Evolutionary conservation across 345 rosid species (phyloP).

Genomic region (Arabis hirsuta): DNA sequence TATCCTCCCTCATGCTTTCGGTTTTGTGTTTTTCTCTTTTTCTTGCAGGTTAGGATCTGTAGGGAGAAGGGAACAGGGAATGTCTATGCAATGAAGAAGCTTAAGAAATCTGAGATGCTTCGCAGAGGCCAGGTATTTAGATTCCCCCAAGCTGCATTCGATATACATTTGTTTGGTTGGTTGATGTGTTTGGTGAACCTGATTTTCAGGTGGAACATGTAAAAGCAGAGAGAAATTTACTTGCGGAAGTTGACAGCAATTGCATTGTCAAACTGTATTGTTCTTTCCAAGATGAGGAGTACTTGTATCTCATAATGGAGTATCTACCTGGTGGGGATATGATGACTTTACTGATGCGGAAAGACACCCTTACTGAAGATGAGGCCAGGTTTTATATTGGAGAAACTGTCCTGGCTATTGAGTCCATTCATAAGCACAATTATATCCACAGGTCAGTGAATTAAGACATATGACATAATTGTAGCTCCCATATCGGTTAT

Average conservation of each 20-base stretch:
- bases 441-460: constrained; percentile 87
- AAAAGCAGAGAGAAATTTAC: constrained; percentile 96
- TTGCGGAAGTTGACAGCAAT: constrained; percentile 98
- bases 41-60: constrained; percentile 78
- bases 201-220: constrained; percentile 91
- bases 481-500: not conserved
- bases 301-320: constrained; percentile 92
- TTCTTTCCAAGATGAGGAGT: constrained; percentile 98
- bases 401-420: constrained; percentile 95
- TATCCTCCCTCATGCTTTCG: not conserved
- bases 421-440: constrained; percentile 94
- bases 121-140: constrained; percentile 88
- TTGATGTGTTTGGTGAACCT: constrained; percentile 34
- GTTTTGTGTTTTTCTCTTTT: constrained; percentile 24
- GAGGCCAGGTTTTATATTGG: constrained; percentile 97
- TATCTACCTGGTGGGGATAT: constrained; percentile 99
- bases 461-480: constrained; percentile 6
- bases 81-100: constrained; percentile 99
- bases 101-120: constrained; percentile 97
- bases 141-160: not conserved
- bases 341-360: constrained; percentile 99
- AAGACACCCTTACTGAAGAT: constrained; percentile 90
- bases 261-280: constrained; percentile 95
- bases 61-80: constrained; percentile 87
- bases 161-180: constrained; percentile 20